phyloP scores from a whole-genome alignment of 164 flowering plant species.

The Euptelea pleiosperma region DNA sequence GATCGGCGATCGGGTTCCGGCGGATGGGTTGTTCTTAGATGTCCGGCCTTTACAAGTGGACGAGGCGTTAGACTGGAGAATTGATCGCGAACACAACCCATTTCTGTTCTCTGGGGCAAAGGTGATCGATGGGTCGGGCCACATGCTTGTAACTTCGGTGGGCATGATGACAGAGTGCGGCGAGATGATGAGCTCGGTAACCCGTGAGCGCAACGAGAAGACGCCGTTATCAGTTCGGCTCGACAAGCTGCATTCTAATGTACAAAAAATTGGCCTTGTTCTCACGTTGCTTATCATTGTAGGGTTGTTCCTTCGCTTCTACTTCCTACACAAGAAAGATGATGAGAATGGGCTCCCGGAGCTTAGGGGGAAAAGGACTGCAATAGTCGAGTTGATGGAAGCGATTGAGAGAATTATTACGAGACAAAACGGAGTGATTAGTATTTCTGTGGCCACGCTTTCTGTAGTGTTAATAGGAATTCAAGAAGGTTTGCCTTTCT shows the following conservation, averaged over 20 bases:
- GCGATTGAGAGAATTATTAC: too few relatives aligned
- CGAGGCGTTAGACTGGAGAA: not conserved
- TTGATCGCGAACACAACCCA: constrained; percentile 15
- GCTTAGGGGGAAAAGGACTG: too few relatives aligned
- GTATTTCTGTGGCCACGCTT: too few relatives aligned
- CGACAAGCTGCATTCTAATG: not conserved
- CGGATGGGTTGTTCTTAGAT: not conserved
- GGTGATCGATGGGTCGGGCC: constrained; percentile 10
- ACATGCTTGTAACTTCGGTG: constrained; percentile 19
- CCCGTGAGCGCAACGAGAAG: not conserved
- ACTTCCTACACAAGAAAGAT: too few relatives aligned
- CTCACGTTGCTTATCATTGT: too few relatives aligned
- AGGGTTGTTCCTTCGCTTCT: not conserved
- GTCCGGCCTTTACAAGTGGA: not conserved
- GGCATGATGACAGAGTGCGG: constrained; percentile 18
- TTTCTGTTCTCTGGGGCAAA: constrained; percentile 31
- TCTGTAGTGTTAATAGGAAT: too few relatives aligned
- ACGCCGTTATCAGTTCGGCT: constrained; percentile 5
- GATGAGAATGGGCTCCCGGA: too few relatives aligned
- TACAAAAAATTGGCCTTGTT: not conserved
- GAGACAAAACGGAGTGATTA: too few relatives aligned
- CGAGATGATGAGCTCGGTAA: constrained; percentile 6
- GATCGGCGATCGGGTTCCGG: not conserved
- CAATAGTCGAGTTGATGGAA: too few relatives aligned
- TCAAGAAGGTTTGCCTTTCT: too few relatives aligned